These are phyloP conservation scores for Neodidymelliopsis sp. DNA, from an alignment of 2,329 filamentous ascomycete genomes.

Conservation along the genomic window DNA sequence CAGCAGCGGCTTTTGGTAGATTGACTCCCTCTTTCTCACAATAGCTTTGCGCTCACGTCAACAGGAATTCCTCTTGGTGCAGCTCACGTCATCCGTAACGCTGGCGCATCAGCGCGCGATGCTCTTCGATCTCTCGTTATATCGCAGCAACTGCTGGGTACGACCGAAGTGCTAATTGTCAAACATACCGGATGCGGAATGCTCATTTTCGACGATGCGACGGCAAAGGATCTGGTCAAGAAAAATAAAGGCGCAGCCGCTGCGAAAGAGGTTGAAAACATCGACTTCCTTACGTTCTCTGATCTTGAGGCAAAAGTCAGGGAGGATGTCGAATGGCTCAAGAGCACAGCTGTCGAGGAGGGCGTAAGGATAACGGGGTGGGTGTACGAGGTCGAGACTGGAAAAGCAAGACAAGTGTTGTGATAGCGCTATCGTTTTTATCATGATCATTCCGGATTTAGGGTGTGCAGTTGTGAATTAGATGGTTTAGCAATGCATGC, in stretches of 20 bases:
- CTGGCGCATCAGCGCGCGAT: slow-evolving; percentile 67
- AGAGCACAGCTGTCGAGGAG: slow-evolving; percentile 65
- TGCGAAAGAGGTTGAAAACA: slow-evolving; percentile 51
- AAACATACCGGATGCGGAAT: slow-evolving; percentile 80
- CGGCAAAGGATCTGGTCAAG: slow-evolving; percentile 63
- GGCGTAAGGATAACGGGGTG: slow-evolving; percentile 72
- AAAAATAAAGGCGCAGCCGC: slow-evolving; percentile 65
- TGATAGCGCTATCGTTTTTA: slow-evolving; percentile 13
- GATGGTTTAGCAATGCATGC: no score
- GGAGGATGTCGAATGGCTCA: slow-evolving; percentile 71
- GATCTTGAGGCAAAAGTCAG: slow-evolving; percentile 64
- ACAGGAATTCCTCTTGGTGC: slow-evolving; percentile 72
- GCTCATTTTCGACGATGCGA: slow-evolving; percentile 70
- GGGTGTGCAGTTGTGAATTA: neutral
- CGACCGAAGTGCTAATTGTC: slow-evolving; percentile 75
- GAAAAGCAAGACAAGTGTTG: slow-evolving; percentile 62
- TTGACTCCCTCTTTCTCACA: neutral
- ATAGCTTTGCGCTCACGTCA: neutral
- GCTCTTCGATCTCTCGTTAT: slow-evolving; percentile 78
- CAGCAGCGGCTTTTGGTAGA: slow-evolving; percentile 67
- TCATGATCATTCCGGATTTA: no score
- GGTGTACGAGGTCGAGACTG: slow-evolving; percentile 80
- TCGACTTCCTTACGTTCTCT: slow-evolving; percentile 72
- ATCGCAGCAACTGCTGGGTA: slow-evolving; percentile 80
- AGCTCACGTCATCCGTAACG: slow-evolving; percentile 79